Conservation (phyloP, 108 stramenopile genomes). For the Cyclotella baltica region DNA sequence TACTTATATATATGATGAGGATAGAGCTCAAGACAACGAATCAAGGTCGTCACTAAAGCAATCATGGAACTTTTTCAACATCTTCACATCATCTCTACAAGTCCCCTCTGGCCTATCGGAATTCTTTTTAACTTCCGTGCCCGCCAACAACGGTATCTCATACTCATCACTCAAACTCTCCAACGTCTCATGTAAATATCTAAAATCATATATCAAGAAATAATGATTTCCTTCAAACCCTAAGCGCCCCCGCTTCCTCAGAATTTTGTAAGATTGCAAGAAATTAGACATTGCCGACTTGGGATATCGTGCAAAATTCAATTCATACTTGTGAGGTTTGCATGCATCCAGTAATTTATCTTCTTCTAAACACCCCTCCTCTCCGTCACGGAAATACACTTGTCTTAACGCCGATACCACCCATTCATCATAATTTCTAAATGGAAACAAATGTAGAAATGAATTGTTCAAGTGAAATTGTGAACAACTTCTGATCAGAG, state of each 20-base stretch:
- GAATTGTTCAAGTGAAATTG: background rate
- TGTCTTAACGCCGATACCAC: conserved; percentile 25
- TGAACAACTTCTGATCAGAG: background rate
- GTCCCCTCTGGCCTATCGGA: background rate
- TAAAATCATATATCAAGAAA: conserved; percentile 19
- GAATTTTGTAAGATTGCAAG: background rate
- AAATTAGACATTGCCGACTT: background rate
- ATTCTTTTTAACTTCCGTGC: conserved; percentile 14
- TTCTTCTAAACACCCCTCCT: background rate
- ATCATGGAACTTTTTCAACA: conserved; percentile 17
- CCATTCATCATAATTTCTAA: conserved; percentile 25
- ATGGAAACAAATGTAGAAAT: conserved; percentile 30
- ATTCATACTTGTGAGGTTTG: conserved; percentile 10
- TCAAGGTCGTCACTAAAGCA: conserved; percentile 17
- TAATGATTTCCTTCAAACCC: background rate
- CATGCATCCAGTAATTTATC: conserved; percentile 11
- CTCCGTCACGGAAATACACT: conserved; percentile 22
- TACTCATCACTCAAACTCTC: background rate
- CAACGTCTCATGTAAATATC: conserved; percentile 12
- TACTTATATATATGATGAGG: too few relatives aligned
- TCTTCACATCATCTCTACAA: background rate
- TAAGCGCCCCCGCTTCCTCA: background rate
- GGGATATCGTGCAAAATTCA: conserved; percentile 6
- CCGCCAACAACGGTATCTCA: conserved; percentile 11
- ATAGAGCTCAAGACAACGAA: too few relatives aligned